A percentile compares a stretch with the other conserved stretches of the same genome.
Conservation (phyloP, 1,284 basidiomycete species). For the Apiotrichum gracile region DNA sequence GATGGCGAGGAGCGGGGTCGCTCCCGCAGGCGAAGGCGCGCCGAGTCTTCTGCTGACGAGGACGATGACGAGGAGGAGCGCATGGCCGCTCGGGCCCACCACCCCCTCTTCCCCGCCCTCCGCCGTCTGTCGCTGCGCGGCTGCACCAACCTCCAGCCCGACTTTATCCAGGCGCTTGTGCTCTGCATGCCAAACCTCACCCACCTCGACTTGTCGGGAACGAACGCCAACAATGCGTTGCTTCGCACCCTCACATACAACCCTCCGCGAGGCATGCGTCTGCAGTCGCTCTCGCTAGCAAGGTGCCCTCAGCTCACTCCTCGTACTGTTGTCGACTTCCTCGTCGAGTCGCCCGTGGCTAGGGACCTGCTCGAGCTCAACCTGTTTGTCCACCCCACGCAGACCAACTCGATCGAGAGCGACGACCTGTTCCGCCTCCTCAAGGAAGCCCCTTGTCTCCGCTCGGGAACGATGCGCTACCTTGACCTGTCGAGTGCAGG, state of each 20-base stretch:
- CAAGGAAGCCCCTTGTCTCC: slow-evolving; percentile 72
- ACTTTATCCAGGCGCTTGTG: slow-evolving; percentile 71
- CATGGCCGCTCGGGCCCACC: slow-evolving; percentile 41
- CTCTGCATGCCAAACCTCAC: slow-evolving; percentile 43
- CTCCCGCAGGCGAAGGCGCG: slow-evolving; percentile 15
- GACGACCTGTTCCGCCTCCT: slow-evolving; percentile 68
- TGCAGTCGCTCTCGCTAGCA: slow-evolving; percentile 78
- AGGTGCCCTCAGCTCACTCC: slow-evolving; percentile 79
- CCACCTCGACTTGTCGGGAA: slow-evolving; percentile 51
- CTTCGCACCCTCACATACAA: slow-evolving; percentile 52
- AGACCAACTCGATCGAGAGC: slow-evolving; percentile 67
- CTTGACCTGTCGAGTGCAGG: slow-evolving; percentile 84
- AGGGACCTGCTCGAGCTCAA: slow-evolving; percentile 67
- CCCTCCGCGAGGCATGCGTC: slow-evolving; percentile 53
- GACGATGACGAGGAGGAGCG: slow-evolving; percentile 19
- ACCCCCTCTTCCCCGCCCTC: slow-evolving; percentile 61
- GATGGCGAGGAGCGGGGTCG: slow-evolving; percentile 47
- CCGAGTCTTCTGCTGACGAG: slow-evolving; percentile 4
- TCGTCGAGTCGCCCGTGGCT: slow-evolving; percentile 62
- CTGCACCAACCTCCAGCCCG: slow-evolving; percentile 66
- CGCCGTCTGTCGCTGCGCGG: slow-evolving; percentile 79
- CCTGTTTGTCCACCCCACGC: slow-evolving; percentile 82
- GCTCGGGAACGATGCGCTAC: slow-evolving; percentile 68
- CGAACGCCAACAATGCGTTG: slow-evolving; percentile 63
- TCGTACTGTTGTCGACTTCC: slow-evolving; percentile 68